phyloP scores from a whole-genome alignment of 495 filamentous ascomycete species.

The Penicillium cosmopolitanum region DNA sequence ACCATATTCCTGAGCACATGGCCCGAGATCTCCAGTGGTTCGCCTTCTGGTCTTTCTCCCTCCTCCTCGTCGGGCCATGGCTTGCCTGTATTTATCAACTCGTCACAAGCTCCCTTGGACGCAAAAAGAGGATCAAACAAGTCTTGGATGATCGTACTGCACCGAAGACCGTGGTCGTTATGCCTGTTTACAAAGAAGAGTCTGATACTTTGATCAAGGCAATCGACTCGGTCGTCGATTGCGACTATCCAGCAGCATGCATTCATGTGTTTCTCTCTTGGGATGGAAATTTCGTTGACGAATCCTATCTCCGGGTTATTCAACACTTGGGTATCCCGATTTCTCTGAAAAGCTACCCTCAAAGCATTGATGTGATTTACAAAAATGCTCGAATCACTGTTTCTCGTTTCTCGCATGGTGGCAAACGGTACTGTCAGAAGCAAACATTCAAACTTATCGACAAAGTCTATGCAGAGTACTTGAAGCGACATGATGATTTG shows the following conservation, averaged over 20 bases:
- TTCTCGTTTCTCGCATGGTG: constrained; percentile 90
- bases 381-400: constrained; percentile 83
- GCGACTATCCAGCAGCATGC: constrained; percentile 91
- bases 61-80: constrained; percentile 85
- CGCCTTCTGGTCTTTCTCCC: constrained; percentile 93
- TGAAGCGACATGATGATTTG: constrained; percentile 86
- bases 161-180: constrained; percentile 94
- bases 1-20: constrained; percentile 68
- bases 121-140: constrained; percentile 78
- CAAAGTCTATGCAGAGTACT: constrained; percentile 86
- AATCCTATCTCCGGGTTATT: constrained; percentile 87
- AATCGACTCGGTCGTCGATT: constrained; percentile 89
- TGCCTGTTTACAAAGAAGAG: constrained; percentile 96
- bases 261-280: constrained; percentile 97
- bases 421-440: constrained; percentile 94
- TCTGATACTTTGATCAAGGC: constrained; percentile 85
- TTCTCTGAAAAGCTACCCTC: constrained; percentile 75
- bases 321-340: constrained; percentile 85
- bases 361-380: constrained; percentile 90
- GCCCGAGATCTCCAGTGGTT: constrained; percentile 86
- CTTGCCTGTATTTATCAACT: constrained; percentile 90
- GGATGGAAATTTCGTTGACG: constrained; percentile 86
- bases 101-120: constrained; percentile 81
- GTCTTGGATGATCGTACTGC: constrained; percentile 83
- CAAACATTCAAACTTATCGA: constrained; percentile 93